Conservation (phyloP, 2,329 filamentous ascomycete genomes). For the Colletotrichum simmondsii region DNA sequence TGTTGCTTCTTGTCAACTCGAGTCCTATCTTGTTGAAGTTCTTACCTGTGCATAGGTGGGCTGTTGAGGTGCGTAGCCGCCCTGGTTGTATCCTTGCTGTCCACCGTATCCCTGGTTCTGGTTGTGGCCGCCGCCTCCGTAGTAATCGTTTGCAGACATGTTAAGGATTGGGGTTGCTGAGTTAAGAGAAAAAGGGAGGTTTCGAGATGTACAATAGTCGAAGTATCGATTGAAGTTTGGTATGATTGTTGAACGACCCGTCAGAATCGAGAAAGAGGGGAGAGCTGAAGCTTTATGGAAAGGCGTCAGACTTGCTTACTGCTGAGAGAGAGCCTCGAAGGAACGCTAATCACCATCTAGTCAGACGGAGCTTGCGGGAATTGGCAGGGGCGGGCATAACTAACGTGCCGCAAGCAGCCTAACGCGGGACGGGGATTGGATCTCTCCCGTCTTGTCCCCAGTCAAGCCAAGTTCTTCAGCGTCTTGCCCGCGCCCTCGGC, state of each 20-base stretch:
- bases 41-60: conserved; percentile 42
- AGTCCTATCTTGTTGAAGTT: background rate
- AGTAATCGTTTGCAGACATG: conserved; percentile 53
- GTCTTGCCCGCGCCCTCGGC: background rate
- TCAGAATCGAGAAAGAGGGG: background rate
- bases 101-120: conserved; percentile 34
- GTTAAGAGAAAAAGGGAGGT: no score
- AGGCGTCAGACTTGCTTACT: background rate
- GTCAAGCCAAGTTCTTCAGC: background rate
- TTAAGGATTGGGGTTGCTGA: background rate
- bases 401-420: background rate
- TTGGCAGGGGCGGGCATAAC: conserved; percentile 19
- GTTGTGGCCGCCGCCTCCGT: conserved; percentile 43
- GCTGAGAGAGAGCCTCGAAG: background rate
- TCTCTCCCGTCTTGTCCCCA: background rate
- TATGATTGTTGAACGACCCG: background rate
- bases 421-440: background rate
- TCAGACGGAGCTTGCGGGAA: conserved; percentile 27
- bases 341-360: background rate
- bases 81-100: conserved; percentile 37
- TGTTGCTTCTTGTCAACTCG: background rate
- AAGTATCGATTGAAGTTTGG: background rate
- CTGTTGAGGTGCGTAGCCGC: conserved; percentile 38
- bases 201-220: background rate
- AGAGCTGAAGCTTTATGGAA: conserved; percentile 12